Percentiles rank a stretch among this genome's conserved stretches.
phyloP scores from a whole-genome alignment of 345 rosid species.

The Lumnitzera racemosa region DNA sequence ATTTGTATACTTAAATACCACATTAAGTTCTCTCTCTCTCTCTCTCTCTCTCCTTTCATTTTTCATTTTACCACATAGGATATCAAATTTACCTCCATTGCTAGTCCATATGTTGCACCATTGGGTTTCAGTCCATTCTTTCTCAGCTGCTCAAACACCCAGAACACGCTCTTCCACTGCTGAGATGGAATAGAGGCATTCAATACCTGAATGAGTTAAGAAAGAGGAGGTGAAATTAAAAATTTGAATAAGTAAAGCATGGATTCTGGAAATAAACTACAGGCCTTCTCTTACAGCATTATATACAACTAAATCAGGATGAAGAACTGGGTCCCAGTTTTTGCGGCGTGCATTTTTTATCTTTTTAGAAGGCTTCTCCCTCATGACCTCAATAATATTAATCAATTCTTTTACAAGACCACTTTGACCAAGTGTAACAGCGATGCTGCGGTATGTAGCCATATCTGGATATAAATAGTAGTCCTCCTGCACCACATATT shows the following conservation, averaged over 20 bases:
- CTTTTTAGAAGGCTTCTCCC: slow-evolving; percentile 52
- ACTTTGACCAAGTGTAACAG: slow-evolving; percentile 86
- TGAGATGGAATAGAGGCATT: slow-evolving; percentile 80
- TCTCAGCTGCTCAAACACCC: slow-evolving; percentile 83
- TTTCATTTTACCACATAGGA: slow-evolving; percentile 1
- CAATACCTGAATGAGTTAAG: slow-evolving; percentile 42
- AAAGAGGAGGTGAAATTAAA: slow-evolving; percentile 6
- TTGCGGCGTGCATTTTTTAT: slow-evolving; percentile 33
- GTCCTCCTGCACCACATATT: slow-evolving; percentile 49
- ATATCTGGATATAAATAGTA: slow-evolving; percentile 74
- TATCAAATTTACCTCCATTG: slow-evolving; percentile 74
- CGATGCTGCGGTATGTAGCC: slow-evolving; percentile 78
- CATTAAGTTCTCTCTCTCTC: neutral
- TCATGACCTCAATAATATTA: slow-evolving; percentile 68
- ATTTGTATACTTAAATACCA: slow-evolving; percentile 1
- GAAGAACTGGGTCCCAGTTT: slow-evolving; percentile 80
- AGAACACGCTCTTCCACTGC: slow-evolving; percentile 87
- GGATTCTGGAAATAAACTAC: neutral
- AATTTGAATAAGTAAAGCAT: neutral
- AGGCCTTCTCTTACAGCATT: slow-evolving; percentile 62
- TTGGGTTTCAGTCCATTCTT: slow-evolving; percentile 74
- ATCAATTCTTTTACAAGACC: slow-evolving; percentile 70
- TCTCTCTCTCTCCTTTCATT: too few species aligned
- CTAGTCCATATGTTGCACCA: slow-evolving; percentile 93
- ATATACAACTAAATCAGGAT: slow-evolving; percentile 83